Conservation (phyloP, 73 alveolate species). For the Paramecium sonneborni region DNA sequence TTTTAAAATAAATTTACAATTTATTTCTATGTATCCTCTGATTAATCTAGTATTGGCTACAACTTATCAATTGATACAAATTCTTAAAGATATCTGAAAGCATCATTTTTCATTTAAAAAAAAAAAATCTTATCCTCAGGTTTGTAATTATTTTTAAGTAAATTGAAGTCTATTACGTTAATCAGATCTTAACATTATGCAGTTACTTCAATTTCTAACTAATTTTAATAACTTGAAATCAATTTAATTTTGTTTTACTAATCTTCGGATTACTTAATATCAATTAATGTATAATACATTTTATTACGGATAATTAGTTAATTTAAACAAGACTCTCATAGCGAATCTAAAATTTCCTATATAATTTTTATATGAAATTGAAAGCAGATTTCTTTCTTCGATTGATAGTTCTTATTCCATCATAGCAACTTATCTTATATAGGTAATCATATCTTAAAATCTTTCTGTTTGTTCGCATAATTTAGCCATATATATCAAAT, state of each 20-base stretch:
- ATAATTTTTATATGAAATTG: slow-evolving; percentile 79
- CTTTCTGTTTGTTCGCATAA: slow-evolving; percentile 77
- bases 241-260: not conserved
- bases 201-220: slow-evolving; percentile 82
- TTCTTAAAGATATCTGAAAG: slow-evolving; percentile 90
- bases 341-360: slow-evolving; percentile 81
- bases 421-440: slow-evolving; percentile 65
- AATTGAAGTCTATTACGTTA: slow-evolving; percentile 64
- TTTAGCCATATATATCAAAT: slow-evolving; percentile 68
- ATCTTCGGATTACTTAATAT: not conserved
- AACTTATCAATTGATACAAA: slow-evolving; percentile 78
- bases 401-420: slow-evolving; percentile 71
- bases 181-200: slow-evolving; percentile 78
- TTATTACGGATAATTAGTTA: not conserved
- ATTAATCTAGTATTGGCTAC: slow-evolving; percentile 76
- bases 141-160: not conserved
- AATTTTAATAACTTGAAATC: slow-evolving; percentile 74
- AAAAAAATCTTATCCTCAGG: slow-evolving; percentile 84
- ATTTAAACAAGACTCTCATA: slow-evolving; percentile 67
- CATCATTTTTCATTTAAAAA: slow-evolving; percentile 92
- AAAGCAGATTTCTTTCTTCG: slow-evolving; percentile 82
- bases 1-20: slow-evolving; percentile 77
- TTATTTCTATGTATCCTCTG: slow-evolving; percentile 79
- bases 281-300: not conserved
- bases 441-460: slow-evolving; percentile 77